These are phyloP conservation scores for Pseudogymnoascus pannorum DNA, from an alignment of 2,329 filamentous ascomycete genomes.

Conservation along the genomic window DNA sequence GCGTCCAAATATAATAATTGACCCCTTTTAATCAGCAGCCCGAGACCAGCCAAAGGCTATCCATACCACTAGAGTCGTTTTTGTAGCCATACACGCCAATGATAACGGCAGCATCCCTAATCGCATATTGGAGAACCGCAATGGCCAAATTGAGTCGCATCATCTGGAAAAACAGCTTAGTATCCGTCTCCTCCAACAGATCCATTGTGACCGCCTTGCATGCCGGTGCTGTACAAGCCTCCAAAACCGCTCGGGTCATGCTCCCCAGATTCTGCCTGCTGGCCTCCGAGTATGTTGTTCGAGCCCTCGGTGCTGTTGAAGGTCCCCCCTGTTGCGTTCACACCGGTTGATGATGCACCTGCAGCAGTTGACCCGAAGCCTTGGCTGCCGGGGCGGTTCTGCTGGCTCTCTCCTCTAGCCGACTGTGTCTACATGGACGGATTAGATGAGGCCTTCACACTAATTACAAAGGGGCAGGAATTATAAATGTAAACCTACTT, in stretches of 20 bases:
- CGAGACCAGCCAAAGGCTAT: slow-evolving; percentile 5
- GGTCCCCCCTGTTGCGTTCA: slow-evolving; percentile 24
- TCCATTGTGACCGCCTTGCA: slow-evolving; percentile 52
- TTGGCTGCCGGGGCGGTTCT: slow-evolving; percentile 44
- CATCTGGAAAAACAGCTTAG: slow-evolving; percentile 26
- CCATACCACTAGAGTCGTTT: slow-evolving; percentile 5
- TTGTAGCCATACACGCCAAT: slow-evolving; percentile 3
- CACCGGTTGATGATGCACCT: slow-evolving; percentile 31
- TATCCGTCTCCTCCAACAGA: slow-evolving; percentile 46
- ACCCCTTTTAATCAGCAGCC: slow-evolving; percentile 7
- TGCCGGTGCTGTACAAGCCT: slow-evolving; percentile 38
- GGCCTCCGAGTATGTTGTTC: slow-evolving; percentile 29
- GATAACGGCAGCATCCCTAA: slow-evolving; percentile 5
- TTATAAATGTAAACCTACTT: slow-evolving; percentile 56
- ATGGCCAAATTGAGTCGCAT: background rate
- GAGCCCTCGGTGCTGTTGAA: slow-evolving; percentile 26
- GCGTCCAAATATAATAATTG: slow-evolving; percentile 8
- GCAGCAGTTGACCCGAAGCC: slow-evolving; percentile 40
- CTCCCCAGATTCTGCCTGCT: slow-evolving; percentile 26
- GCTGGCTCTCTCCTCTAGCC: slow-evolving; percentile 52
- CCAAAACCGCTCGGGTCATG: slow-evolving; percentile 32
- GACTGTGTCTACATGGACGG: slow-evolving; percentile 59
- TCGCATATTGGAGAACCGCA: background rate
- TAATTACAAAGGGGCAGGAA: slow-evolving; percentile 26
- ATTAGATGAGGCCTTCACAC: slow-evolving; percentile 31